Evolutionary conservation across 1,284 basidiomycete genomes (phyloP).

Genomic region (Pseudozyma sp.): DNA sequence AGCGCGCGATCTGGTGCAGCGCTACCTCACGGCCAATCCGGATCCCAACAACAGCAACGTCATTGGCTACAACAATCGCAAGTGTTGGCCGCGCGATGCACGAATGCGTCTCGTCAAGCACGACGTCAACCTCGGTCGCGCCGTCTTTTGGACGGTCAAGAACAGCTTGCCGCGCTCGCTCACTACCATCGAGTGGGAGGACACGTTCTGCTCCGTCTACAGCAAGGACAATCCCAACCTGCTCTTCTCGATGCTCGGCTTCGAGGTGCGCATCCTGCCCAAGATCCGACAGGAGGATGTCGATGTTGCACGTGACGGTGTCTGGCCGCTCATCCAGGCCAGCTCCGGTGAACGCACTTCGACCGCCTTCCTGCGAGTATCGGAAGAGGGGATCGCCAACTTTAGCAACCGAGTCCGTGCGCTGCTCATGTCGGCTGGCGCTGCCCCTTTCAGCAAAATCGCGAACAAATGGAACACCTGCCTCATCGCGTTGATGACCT

Average conservation of each 20-base stretch:
- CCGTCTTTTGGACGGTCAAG: conserved; percentile 99
- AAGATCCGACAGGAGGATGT: conserved; percentile 93
- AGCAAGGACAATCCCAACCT: conserved; percentile 98
- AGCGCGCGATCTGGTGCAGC: conserved; percentile 95
- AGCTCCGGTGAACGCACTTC: conserved; percentile 97
- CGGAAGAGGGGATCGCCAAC: conserved; percentile 83
- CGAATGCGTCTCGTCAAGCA: conserved; percentile 99
- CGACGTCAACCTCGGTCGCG: conserved; percentile 97
- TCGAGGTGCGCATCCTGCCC: conserved; percentile 95
- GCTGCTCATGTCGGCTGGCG: conserved; percentile 98
- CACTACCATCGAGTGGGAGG: conserved; percentile 94
- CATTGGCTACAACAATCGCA: conserved; percentile 98
- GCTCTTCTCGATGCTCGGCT: conserved; percentile 97
- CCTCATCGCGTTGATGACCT: conserved; percentile 78
- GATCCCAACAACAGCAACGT: conserved; percentile 99
- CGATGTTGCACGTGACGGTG: conserved; percentile 96
- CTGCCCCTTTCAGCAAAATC: conserved; percentile 98
- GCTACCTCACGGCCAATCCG: conserved; percentile 94
- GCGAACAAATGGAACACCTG: conserved; percentile 99
- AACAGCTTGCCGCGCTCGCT: conserved; percentile 93
- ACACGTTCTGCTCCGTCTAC: conserved; percentile 76
- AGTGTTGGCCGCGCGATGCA: conserved; percentile 98
- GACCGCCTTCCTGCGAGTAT: conserved; percentile 96
- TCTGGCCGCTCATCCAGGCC: conserved; percentile 94
- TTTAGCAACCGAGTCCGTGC: conserved; percentile 78